Base-by-base conservation (phyloP, 768 basidiomycete species). In the Russula sp. region DNA sequence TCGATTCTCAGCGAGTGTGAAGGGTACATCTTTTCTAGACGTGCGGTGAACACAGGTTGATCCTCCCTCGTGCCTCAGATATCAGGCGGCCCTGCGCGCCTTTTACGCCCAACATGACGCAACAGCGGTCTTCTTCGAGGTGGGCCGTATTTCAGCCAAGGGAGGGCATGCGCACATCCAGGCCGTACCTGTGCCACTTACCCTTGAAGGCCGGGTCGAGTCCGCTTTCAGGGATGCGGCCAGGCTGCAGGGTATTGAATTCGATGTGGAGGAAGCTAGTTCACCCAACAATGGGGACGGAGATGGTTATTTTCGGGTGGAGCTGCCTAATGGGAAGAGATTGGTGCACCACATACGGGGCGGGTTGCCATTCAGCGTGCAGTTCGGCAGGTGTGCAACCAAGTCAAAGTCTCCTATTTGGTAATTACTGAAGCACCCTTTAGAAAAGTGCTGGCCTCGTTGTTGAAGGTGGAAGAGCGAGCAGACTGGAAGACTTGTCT, bases 161-260 rank as follows among this genome's bases (percentile, higher is more conserved):
- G 95, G 94, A 10, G 96, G 94, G 0, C 97, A 99, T 70, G 94
- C 94, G 14, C 96, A 98, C 74, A 78, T 97, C 8, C 97, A 98
- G 72, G 86, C 82, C 40, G 82, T 92, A 1, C 91, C 94, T 31
- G 73, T 95, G 6, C 92, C 94, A 0, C 65, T 74, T n/a, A 78
- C 78, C 47, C 72, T 91, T 44, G 75, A 84, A 66, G 78, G 82
- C 53, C 77, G 82, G 62, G 82, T 96, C 11, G 88, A 88, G 72
- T 76, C 81, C 11, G 79, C 84, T 11, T 98, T 98, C 73, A 68
- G 81, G 18, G 75, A 77, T n/a, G 88, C 89, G 71, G 94, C 90
- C 6, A 78, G 79, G 48, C 72, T 78, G 32, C 73, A 78, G 45
- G 88, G 88, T 4, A 80, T 94, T 52, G 84, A 86, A 62, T 94